Evolutionary conservation across 257 asterid species (phyloP).

Genomic region (Fraxinus anomala): DNA sequence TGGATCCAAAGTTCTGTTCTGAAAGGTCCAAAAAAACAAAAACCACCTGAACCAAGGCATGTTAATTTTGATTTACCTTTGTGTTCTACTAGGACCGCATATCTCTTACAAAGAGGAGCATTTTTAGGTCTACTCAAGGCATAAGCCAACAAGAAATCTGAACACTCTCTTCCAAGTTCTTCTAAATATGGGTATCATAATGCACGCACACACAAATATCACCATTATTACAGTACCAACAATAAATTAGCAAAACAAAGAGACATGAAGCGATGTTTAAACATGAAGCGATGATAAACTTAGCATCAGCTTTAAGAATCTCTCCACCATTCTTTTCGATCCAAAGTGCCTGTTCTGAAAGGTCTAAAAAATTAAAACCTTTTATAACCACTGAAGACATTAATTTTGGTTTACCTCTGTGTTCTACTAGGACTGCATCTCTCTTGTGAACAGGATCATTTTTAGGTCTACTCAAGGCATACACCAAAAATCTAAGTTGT

Average conservation of each 20-base stretch:
- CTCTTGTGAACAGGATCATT: neutral
- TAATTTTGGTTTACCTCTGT: neutral
- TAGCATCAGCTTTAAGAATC: neutral
- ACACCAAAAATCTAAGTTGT: neutral
- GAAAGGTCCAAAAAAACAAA: neutral
- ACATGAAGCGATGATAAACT: neutral
- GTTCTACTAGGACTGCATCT: neutral
- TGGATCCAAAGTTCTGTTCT: neutral
- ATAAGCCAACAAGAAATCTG: too few species aligned
- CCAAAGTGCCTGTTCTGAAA: neutral
- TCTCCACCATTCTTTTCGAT: neutral
- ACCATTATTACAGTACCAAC: too few species aligned
- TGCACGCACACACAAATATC: too few species aligned
- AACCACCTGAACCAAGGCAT: neutral
- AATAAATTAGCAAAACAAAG: neutral
- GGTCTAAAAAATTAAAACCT: neutral
- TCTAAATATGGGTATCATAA: too few species aligned
- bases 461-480: neutral
- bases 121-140: neutral
- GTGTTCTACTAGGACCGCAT: neutral
- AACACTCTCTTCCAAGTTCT: too few species aligned
- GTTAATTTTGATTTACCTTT: neutral
- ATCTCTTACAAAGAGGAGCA: neutral
- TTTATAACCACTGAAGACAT: neutral
- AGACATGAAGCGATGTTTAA: neutral